phyloP scores from a whole-genome alignment of 352 stramenopile genomes.

The Pythium aphanidermatum region DNA sequence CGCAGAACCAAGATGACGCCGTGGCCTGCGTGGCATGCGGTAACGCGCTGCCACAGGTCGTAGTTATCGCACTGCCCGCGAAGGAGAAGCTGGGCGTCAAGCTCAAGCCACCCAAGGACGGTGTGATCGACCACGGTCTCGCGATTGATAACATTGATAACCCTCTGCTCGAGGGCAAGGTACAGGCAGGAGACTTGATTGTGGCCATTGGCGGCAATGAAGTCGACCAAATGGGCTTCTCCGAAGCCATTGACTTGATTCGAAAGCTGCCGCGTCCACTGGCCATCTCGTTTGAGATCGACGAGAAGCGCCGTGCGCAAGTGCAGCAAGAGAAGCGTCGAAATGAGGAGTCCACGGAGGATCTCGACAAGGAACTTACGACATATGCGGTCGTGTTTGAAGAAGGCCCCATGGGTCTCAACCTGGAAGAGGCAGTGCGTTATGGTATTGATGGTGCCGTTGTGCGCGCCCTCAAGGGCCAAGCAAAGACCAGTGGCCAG shows the following conservation, averaged over 20 bases:
- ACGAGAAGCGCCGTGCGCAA: constrained; percentile 49
- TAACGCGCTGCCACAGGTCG: constrained; percentile 23
- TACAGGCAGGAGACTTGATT: constrained; percentile 75
- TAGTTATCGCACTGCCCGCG: constrained; percentile 74
- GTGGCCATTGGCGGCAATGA: constrained; percentile 74
- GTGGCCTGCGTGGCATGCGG: not conserved
- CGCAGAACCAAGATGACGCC: not conserved
- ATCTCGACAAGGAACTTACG: constrained; percentile 69
- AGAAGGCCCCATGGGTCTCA: constrained; percentile 76
- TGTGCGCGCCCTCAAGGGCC: constrained; percentile 73
- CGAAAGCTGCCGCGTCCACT: constrained; percentile 73
- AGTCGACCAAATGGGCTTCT: constrained; percentile 78
- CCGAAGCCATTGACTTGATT: constrained; percentile 78
- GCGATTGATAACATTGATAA: constrained; percentile 88
- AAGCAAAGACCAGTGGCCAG: constrained; percentile 77
- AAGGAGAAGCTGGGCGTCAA: constrained; percentile 86
- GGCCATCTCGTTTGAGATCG: constrained; percentile 80
- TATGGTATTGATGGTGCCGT: constrained; percentile 81
- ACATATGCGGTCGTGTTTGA: constrained; percentile 85
- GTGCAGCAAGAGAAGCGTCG: constrained; percentile 52
- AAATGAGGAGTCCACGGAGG: constrained; percentile 56
- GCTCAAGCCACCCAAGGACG: constrained; percentile 76
- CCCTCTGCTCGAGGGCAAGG: constrained; percentile 73
- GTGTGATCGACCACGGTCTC: constrained; percentile 76
- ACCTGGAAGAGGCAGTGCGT: constrained; percentile 77